Evolutionary conservation across 116 monocot species (phyloP).

Genomic region (Trichopus zeylanicus): DNA sequence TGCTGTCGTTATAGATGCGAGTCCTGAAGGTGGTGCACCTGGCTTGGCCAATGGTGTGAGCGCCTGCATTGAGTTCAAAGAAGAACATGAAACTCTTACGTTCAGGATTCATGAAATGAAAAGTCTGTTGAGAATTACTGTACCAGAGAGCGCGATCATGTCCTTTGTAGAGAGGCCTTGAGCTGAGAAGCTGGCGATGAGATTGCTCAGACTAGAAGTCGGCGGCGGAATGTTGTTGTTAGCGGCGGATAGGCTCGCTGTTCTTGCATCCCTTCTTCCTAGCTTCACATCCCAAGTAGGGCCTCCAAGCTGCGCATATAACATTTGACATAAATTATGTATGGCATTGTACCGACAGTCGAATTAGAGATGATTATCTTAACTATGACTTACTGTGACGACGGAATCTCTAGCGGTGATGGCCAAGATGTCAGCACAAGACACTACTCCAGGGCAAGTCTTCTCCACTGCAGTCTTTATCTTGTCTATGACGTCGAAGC

Average conservation of each 20-base stretch:
- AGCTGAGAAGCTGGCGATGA: conserved; percentile 1
- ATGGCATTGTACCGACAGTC: background rate
- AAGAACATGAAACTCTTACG: too few species aligned
- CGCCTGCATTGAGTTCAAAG: conserved; percentile 13
- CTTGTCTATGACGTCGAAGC: conserved; percentile 28
- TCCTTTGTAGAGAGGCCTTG: conserved; percentile 12
- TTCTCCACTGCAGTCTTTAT: conserved; percentile 32
- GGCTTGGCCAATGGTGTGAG: conserved; percentile 41
- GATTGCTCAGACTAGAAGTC: background rate
- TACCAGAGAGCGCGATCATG: conserved; percentile 15
- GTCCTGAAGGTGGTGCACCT: conserved; percentile 16
- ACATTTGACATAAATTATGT: background rate
- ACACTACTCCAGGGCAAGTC: conserved; percentile 29
- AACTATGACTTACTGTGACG: background rate
- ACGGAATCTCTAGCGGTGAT: conserved; percentile 16
- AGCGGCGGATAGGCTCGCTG: conserved; percentile 1
- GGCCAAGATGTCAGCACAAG: conserved; percentile 49
- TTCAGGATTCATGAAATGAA: too few species aligned
- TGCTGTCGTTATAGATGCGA: conserved; percentile 27
- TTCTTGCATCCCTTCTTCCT: conserved; percentile 20
- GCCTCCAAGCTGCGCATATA: conserved; percentile 4
- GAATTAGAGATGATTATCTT: too few species aligned
- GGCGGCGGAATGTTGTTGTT: conserved; percentile 1
- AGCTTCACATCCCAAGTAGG: conserved; percentile 37
- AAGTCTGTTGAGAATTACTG: background rate